Base-by-base conservation (phyloP, 2,329 filamentous ascomycete genomes). In the Thermoascus crustaceus region DNA sequence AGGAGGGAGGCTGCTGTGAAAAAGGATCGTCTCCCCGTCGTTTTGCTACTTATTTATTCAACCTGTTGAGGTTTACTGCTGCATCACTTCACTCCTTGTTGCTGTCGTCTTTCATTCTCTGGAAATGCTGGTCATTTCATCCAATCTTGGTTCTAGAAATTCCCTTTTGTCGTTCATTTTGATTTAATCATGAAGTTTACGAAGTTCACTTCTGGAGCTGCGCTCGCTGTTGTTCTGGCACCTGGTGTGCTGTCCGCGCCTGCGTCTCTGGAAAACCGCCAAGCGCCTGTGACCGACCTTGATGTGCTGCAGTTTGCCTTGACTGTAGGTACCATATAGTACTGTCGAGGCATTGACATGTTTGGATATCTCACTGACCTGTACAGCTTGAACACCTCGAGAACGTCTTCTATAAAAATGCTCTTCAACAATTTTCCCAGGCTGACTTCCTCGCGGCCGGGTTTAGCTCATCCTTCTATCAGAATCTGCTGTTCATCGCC, bases 331-430 rank as follows among this genome's bases (percentile, higher is more conserved):
- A 3, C 5, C 10, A 20, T 17, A 9, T 10, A 30, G 10, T 10
- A 11, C 26, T 30, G 19, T 22, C 24, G 8, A 33, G 20, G 13
- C 8, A 33, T 13, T 20, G 7, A 23, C 7, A 23, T 23, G 7
- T n/a, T n/a, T 23, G 21, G n/a, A 23, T 7, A 23, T n/a, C 21
- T 23, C 21, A 21, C 30, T 32, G 11, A 32, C 19, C 20, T 2
- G 9, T 20, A 7, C 17, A 32, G 36, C 66, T 75, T 4, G 73
- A 76, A 56, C 66, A 72, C 36, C 68, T 76, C 19, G 79, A 83
- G 58, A 63, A 73, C 41, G 67, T 65, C 37, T 82, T 82, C 61
- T 83, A 83, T 60, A 60, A 64, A 23, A 53, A 78, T 32, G 78
- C 71, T 23, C 63, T 82, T 4, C 54, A 62, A 39, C 77, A 75